Conservation (phyloP, 768 basidiomycete species). For the Podaxis sp. region DNA sequence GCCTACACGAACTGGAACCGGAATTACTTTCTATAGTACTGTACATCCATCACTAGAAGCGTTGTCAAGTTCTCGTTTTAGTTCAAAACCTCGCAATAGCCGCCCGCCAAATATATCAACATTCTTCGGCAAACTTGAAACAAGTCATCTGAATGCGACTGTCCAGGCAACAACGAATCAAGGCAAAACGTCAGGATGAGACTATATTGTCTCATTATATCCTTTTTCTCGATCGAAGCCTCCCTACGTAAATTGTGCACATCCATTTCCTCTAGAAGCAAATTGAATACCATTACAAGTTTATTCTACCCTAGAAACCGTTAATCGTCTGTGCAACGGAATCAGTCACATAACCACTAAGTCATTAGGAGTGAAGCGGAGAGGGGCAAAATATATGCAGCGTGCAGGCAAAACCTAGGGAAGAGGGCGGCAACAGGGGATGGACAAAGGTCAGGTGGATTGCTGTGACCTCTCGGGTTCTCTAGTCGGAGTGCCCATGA, state of each 20-base stretch:
- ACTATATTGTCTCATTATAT: neutral
- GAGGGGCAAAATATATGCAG: neutral
- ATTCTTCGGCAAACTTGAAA: neutral
- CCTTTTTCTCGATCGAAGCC: neutral
- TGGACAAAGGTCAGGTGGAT: neutral
- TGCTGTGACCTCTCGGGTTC: neutral
- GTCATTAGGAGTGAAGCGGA: neutral
- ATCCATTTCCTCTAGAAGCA: neutral
- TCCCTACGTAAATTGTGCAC: neutral
- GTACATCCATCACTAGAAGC: neutral
- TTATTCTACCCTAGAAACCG: neutral
- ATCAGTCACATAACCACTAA: conserved; percentile 1
- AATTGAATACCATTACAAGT: neutral
- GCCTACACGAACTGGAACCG: neutral
- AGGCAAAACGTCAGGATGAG: neutral
- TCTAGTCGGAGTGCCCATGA: too few species aligned
- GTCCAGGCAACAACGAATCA: neutral
- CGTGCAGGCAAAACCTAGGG: neutral
- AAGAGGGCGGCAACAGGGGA: neutral
- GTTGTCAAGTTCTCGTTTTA: neutral
- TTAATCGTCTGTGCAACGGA: neutral
- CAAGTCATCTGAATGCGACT: neutral
- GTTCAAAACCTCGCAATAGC: neutral
- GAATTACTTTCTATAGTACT: neutral
- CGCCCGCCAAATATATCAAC: neutral